Conservation (phyloP, 192 early-diverging fungal genomes). For the Coemansia sp. region DNA sequence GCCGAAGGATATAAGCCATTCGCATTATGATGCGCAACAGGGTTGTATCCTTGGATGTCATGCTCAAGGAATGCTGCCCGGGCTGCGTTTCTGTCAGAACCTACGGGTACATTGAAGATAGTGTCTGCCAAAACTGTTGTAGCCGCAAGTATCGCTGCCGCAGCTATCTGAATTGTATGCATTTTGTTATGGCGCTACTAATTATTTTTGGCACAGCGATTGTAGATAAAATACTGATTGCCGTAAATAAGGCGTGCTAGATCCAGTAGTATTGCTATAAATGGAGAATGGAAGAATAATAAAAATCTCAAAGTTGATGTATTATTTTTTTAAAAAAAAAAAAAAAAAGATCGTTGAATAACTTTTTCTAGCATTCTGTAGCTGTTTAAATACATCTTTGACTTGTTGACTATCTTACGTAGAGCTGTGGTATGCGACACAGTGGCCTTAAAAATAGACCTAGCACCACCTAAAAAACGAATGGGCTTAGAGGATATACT, state of each 20-base stretch:
- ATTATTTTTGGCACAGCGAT: not conserved
- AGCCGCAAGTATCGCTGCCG: constrained; percentile 15
- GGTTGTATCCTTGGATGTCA: constrained; percentile 33
- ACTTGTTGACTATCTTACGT: not conserved
- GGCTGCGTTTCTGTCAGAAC: constrained; percentile 25
- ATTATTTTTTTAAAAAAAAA: too few species aligned
- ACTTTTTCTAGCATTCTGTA: not conserved
- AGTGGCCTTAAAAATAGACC: not conserved
- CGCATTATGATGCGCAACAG: constrained; percentile 12
- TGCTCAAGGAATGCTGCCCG: constrained; percentile 26
- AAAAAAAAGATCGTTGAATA: not conserved
- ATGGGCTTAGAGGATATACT: not conserved
- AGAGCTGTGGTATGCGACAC: not conserved
- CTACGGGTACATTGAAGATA: constrained; percentile 37
- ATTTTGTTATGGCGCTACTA: not conserved
- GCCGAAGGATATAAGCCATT: constrained; percentile 19
- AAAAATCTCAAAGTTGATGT: too few species aligned
- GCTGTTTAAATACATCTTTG: not conserved
- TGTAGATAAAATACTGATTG: too few species aligned
- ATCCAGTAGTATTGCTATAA: not conserved
- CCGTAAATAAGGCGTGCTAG: too few species aligned
- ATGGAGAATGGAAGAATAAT: too few species aligned
- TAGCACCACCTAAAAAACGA: not conserved
- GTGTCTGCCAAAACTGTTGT: constrained; percentile 18
- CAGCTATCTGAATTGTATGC: constrained; percentile 11